phyloP scores from a whole-genome alignment of 805 yeast genomes.

The Nakazawaea molendinolei region DNA sequence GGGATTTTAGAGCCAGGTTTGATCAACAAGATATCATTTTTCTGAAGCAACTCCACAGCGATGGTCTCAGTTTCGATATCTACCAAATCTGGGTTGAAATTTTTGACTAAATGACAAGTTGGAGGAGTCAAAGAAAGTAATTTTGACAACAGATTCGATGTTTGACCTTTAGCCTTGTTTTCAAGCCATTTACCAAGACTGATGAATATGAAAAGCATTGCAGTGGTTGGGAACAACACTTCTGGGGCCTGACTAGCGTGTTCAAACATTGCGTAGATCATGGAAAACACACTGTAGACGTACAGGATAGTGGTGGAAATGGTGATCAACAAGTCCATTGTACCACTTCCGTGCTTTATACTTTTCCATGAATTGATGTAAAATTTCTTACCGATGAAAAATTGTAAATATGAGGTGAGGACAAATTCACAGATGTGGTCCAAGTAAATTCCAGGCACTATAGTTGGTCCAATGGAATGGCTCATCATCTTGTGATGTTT shows the following conservation, averaged over 20 bases:
- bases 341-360: constrained; percentile 61
- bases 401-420: constrained; percentile 55
- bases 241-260: constrained; percentile 49
- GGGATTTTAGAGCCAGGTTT: constrained; percentile 87
- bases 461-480: constrained; percentile 22
- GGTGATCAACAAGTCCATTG: constrained; percentile 89
- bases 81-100: constrained; percentile 15
- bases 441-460: constrained; percentile 57
- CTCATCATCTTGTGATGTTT: constrained; percentile 11
- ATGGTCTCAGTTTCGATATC: constrained; percentile 38
- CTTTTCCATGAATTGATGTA: constrained; percentile 60
- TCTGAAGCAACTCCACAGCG: constrained; percentile 73
- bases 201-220: constrained; percentile 79
- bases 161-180: constrained; percentile 87
- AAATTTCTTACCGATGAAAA: constrained; percentile 61
- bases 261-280: constrained; percentile 39
- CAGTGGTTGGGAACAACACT: constrained; percentile 77
- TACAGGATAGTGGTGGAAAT: constrained; percentile 79
- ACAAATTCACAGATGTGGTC: constrained; percentile 56
- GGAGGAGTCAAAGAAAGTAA: constrained; percentile 78
- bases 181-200: constrained; percentile 89
- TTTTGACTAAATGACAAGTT: constrained; percentile 56
- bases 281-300: constrained; percentile 61
- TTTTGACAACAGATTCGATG: constrained; percentile 81
- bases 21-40: constrained; percentile 68